Evolutionary conservation across 2,329 filamentous ascomycete species (phyloP).

Genomic region (Fusarium nisikadoi): DNA sequence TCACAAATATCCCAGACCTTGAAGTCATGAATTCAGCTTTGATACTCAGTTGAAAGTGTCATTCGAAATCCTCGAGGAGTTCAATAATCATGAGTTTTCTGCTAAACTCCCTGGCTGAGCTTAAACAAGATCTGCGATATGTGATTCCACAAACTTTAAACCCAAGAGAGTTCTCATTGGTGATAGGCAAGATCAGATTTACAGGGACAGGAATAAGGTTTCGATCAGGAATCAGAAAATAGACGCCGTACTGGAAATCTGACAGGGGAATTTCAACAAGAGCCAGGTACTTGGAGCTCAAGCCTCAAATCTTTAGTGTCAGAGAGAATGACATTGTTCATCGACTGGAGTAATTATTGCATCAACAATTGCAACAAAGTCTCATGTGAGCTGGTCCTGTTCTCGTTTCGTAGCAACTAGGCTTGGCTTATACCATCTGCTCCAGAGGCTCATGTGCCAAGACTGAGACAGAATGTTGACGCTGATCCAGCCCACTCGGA

Average conservation of each 20-base stretch:
- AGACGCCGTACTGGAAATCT: neutral
- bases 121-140: neutral
- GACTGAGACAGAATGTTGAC: neutral
- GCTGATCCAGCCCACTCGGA: constrained; percentile 19
- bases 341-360: no score
- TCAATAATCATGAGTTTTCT: neutral
- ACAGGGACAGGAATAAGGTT: neutral
- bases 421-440: neutral
- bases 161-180: neutral
- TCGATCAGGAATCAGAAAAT: neutral
- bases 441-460: neutral
- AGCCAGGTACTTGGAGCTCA: neutral
- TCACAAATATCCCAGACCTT: fast-evolving
- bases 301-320: neutral
- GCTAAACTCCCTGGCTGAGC: neutral
- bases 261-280: neutral
- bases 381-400: neutral
- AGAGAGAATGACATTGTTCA: neutral
- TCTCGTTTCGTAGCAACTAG: neutral
- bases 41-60: no score
- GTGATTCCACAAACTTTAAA: neutral
- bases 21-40: neutral
- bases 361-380: neutral
- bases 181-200: no score
- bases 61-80: no score